Base-by-base conservation (phyloP, 371 early-diverging fungal species). In the Mucor mucedo region DNA sequence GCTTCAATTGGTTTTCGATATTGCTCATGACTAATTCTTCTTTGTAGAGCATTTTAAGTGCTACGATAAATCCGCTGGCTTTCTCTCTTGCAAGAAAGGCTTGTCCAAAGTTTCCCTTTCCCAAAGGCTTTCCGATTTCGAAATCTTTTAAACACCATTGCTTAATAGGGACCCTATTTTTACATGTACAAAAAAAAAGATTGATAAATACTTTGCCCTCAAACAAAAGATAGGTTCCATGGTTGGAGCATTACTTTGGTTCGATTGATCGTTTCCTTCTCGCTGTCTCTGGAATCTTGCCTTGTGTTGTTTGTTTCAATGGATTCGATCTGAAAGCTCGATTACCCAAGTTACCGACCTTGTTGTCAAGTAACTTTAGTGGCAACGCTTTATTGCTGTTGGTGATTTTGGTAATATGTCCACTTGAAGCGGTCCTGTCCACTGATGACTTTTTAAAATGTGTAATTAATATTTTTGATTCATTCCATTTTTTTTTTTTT, bases 71-170 rank as follows among this genome's bases (percentile, higher is more conserved):
- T 16, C 92, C 92, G 49, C 87, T 88, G 50, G 78, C 77, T 66
- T 92, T 95, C 89, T 95, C 75, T 99, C 98, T 60, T 13, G 98
- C 99, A 21, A 98, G 79, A 78, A 97, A 99, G 0, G 99, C 99
- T 35, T 94, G 89, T 2, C 99, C 99, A 83, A 99, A 99, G 66
- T 96, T 95, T 7, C 99, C 99, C 70, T 90, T 89, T 29, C 99
- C 99, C 5, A 99, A 78, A 0, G 92, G 80, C 47, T 87, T 83
- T 10, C 98, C 99, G 55, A 99, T 88, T 65, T 99, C 98, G 87
- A 99, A 99, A 78, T 99, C 98, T 11, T 90, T 76, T 48, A 99
- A 71, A 9, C 89, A 83, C 97, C 97, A 98, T 58, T 77, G 72
- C 48, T 75, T 79, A 21, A 16, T 57, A 52, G 6, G 69, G 52